Base-by-base conservation (phyloP, 495 filamentous ascomycete genomes). In the Rhizodiscina lignyota region DNA sequence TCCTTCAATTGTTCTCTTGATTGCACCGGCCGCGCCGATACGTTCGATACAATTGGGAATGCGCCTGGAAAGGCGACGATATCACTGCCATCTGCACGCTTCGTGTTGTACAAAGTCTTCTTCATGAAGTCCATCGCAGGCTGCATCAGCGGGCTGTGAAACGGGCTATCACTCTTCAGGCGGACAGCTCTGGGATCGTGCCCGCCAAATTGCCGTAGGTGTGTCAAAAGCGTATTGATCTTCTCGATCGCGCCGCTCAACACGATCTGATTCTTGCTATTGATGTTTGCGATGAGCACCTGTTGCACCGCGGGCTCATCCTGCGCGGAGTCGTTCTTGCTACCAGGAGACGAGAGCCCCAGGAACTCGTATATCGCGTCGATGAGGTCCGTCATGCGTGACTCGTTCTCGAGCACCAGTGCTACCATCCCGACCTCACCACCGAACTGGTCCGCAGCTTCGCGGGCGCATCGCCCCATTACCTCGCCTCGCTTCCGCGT, bases 241-340 rank as follows among this genome's bases (percentile, higher is more conserved):
- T 73, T 64, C 45, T 79, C 75, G 28, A 96, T 74, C 51, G 74
- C 89, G 2, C 89, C 89, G 43, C 78, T 85, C 22, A 97, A 62
- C 36, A 97, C 89, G 47, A 97, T 91, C 53, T 97, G 89, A 47
- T 91, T 93, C 56, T 83, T 89, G 44, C 72, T 77, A 56, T 97
- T 97, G 56, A 94, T 74, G 48, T 97, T 97, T 20, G 84, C 89
- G 40, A 97, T 84, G 35, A 77, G 64, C 36, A 97, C 84, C 53
- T 92, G 79, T 47, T 89, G 68, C 36, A 87, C 82, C 3, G 81
- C 64, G 26, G 79, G 74, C 32, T 68, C 57, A 26, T 78, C 70
- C 35, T 72, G 59, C 16, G 58, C 61, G 34, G 69, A 74, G 53
- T 89, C 80, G 26, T 66, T 67, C 44, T 77, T 79, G 22, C 66